A percentile compares a stretch with the other conserved stretches of the same genome.
These are phyloP conservation scores for Thelonectria rubi DNA, from an alignment of 2,329 filamentous ascomycete species.

Conservation along the genomic window DNA sequence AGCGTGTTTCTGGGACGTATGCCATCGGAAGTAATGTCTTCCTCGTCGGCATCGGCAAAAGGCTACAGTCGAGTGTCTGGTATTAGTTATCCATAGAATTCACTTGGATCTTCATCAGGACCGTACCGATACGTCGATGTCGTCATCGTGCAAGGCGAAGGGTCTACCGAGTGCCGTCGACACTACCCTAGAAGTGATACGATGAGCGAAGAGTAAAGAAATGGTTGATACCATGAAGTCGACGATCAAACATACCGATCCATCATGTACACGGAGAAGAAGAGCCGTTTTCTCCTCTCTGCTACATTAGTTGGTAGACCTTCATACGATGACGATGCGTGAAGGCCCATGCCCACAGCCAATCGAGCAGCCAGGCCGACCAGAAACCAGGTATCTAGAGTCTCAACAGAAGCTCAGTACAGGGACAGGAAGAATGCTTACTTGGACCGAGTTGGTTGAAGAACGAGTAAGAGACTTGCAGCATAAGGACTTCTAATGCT, in stretches of 20 bases:
- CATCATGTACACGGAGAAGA: conserved; percentile 61
- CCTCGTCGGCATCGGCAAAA: conserved; percentile 50
- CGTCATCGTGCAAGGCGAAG: conserved; percentile 57
- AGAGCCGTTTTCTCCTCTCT: conserved; percentile 53
- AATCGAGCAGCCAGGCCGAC: conserved; percentile 55
- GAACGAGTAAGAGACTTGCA: conserved; percentile 59
- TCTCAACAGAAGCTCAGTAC: background rate
- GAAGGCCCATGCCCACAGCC: conserved; percentile 55
- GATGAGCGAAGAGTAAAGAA: background rate
- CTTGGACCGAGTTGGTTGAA: conserved; percentile 58
- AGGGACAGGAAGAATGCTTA: conserved; percentile 34
- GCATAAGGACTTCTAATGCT: conserved; percentile 54
- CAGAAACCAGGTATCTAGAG: conserved; percentile 55
- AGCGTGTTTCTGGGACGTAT: conserved; percentile 35
- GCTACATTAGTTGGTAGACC: conserved; percentile 44
- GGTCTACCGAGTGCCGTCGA: conserved; percentile 55
- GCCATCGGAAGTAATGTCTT: conserved; percentile 42
- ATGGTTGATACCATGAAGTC: background rate
- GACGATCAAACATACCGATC: conserved; percentile 47
- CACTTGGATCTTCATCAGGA: background rate
- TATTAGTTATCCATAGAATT: background rate
- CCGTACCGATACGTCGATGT: conserved; percentile 52
- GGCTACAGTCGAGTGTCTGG: conserved; percentile 36
- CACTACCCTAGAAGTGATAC: conserved; percentile 47
- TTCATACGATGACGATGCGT: conserved; percentile 49